Base-by-base conservation (phyloP, 1,284 basidiomycete genomes). In the Moesziomyces globuligerus region DNA sequence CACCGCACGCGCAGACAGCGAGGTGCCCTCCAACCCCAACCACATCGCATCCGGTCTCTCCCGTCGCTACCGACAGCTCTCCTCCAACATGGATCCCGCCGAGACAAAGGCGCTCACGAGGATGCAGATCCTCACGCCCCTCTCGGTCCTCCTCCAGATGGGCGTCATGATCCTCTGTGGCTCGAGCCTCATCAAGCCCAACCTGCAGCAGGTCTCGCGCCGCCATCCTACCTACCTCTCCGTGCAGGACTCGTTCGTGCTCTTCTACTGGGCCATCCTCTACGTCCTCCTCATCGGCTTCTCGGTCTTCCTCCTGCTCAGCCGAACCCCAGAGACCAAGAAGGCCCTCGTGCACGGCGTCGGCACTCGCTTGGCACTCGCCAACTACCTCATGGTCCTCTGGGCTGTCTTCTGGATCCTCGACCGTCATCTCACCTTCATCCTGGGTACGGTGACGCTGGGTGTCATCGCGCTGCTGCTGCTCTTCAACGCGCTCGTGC, bases 331-430 rank as follows among this genome's bases (percentile, higher is more conserved):
- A 0, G 90, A 91, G 77, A 94, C 92, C 11, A 94, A 93, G 44
- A 72, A 65, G 39, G 61, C 73, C 7, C 48, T 78, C 21, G 58
- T 65, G 1, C 61, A 90, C 73, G 91, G 89, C 7, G 90, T 93
- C 10, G 92, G 92, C 0, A 80, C 90, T 4, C 86, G 90, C 1
- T 86, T 94, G 40, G 90, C 93, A 0, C 79, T 91, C 24, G 87
- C 90, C 4, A 94, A 95, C 78, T 90, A 91, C 86, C 75, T 90
- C 7, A 90, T 92, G 87, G 91, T 90, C 0, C 82, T 87, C 3
- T 94, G 92, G 91, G 90, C 90, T 0, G 87, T 94, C 38, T 85
- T 89, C 67, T 94, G 90, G 87, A 90, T 92, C 72, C 29, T 82
- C 26, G 72, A 81, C 51, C 78, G 71, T 7, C 67, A 51, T 5